Base-by-base conservation (phyloP, 2,329 filamentous ascomycete genomes). In the Hypoxylon sp. region DNA sequence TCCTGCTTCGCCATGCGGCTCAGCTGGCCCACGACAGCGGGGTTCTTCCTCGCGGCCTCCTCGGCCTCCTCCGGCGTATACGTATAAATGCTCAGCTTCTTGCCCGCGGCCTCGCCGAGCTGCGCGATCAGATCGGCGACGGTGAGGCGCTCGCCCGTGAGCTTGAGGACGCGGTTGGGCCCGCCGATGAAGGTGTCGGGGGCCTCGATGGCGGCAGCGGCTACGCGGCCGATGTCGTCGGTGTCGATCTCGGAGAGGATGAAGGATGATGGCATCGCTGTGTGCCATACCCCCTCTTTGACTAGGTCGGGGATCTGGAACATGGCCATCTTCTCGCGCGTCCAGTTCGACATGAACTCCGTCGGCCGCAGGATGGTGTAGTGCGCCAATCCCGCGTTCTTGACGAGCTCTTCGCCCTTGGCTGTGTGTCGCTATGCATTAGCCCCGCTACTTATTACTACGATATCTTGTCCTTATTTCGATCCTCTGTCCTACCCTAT, bases 291-390 rank as follows among this genome's bases (percentile, higher is more conserved):
- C 9, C 68, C 70, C 5, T 48, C 38, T 4, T 19, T 50, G n/a
- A 61, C 2, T 3, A 71, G 53, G 17, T 63, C 60, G 2, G 59
- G 59, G 17, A 62, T 23, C 45, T 62, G 67, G 17, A 62, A 57
- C 1, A 10, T 1, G 2, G 62, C 60, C 6, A 21, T 2, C 14
- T 23, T 11, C 3, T 4, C 14, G 53, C 10, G 11, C 38, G 69
- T 61, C 60, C 62, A 71, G 58, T 71, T 72, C 13, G 52, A 50
- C 65, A 69, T 69, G 68, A 71, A 69, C 59, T 71, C 68, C 1
- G 23, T 34, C 10, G 70, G 70, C 10, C 68, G 65, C 34, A 72
- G 65, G 45, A 71, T 51, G 14, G 70, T 71, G 61, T 72, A 68
- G 48, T 69, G 41, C 43, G 49, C 30, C 51, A 72, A 57, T 1